A percentile compares a stretch with the other conserved stretches of the same genome.
These are phyloP conservation scores for Arthroderma sp. DNA, from an alignment of 2,329 filamentous ascomycete genomes.

Conservation along the genomic window DNA sequence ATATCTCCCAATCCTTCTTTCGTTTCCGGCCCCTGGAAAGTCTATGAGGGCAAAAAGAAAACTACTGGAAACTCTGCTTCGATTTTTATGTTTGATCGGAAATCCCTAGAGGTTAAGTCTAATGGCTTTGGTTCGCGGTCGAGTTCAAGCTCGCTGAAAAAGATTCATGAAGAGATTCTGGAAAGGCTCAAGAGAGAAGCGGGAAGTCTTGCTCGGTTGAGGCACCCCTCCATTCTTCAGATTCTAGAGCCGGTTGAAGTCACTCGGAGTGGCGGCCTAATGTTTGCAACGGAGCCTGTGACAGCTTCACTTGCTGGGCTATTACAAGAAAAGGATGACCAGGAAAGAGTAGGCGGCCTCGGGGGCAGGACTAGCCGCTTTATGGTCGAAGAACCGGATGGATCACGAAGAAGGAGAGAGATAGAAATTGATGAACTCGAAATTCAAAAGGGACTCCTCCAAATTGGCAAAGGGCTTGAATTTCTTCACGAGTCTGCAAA, in stretches of 20 bases:
- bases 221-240: constrained; percentile 85
- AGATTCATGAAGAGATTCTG: constrained; percentile 74
- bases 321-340: constrained; percentile 76
- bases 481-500: constrained; percentile 92
- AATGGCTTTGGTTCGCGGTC: constrained; percentile 48
- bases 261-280: constrained; percentile 75
- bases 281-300: constrained; percentile 89
- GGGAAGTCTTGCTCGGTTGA: constrained; percentile 69
- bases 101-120: constrained; percentile 60
- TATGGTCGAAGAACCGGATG: constrained; percentile 66
- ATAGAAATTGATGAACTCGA: constrained; percentile 93
- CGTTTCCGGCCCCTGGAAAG: constrained; percentile 85
- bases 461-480: constrained; percentile 86
- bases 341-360: constrained; percentile 56
- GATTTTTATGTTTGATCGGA: constrained; percentile 89
- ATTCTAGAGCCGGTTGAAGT: constrained; percentile 92
- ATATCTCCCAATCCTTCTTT: constrained; percentile 64
- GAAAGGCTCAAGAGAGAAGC: constrained; percentile 88
- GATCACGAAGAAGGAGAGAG: constrained; percentile 59
- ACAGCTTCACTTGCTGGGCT: constrained; percentile 75
- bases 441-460: constrained; percentile 88
- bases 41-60: constrained; percentile 96
- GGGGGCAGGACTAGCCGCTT: constrained; percentile 63
- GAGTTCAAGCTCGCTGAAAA: constrained; percentile 58
- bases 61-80: constrained; percentile 79